These are phyloP conservation scores for Penicillium roqueforti DNA, from an alignment of 495 filamentous ascomycete genomes.

Conservation along the genomic window DNA sequence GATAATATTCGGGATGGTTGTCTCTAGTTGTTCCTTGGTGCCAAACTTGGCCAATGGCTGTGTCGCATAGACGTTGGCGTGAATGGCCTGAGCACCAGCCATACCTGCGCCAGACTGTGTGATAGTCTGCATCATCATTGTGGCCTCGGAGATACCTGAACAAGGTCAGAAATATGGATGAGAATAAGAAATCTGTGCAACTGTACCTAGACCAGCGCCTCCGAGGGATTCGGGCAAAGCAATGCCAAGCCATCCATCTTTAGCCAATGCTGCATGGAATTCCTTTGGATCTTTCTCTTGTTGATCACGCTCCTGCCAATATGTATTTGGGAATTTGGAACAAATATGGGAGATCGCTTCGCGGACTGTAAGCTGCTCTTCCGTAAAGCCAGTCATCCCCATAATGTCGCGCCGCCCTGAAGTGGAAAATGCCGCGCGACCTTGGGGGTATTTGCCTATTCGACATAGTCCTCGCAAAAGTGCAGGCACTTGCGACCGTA, in stretches of 20 bases:
- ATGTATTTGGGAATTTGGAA: constrained; percentile 56
- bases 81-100: constrained; percentile 71
- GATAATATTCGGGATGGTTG: constrained; percentile 65
- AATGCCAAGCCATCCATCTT: constrained; percentile 80
- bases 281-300: constrained; percentile 64
- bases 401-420: constrained; percentile 47
- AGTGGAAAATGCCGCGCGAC: constrained; percentile 26
- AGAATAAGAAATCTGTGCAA: constrained; percentile 46
- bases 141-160: constrained; percentile 66
- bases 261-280: constrained; percentile 69
- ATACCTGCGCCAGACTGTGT: constrained; percentile 73
- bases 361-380: constrained; percentile 65
- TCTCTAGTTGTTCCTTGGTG: constrained; percentile 52
- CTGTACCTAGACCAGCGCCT: constrained; percentile 67
- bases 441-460: neutral
- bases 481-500: constrained; percentile 8
- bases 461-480: neutral
- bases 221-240: constrained; percentile 68
- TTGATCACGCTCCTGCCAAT: constrained; percentile 69
- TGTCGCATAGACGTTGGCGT: constrained; percentile 75
- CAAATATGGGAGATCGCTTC: constrained; percentile 68
- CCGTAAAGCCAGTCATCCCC: constrained; percentile 68
- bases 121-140: constrained; percentile 83
- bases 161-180: neutral
- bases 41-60: constrained; percentile 72